A percentile compares a stretch with the other conserved stretches of the same genome.
Conservation (phyloP, 352 stramenopile species). For the Pythium chondricola region DNA sequence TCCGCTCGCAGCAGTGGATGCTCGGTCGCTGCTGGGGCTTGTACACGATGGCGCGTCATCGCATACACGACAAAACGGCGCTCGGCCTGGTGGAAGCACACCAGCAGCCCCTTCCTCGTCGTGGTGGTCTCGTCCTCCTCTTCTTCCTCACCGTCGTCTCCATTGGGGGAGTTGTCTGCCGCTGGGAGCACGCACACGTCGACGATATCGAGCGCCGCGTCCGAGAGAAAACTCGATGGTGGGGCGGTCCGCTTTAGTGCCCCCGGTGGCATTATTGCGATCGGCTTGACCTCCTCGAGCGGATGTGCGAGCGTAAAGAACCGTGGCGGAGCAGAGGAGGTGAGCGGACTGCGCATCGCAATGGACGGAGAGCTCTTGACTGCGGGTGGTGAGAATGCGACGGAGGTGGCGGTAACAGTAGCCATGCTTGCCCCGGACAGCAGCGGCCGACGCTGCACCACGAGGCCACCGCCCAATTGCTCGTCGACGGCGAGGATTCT, state of each 20-base stretch:
- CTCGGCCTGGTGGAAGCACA: slow-evolving; percentile 43
- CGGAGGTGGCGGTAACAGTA: slow-evolving; percentile 22
- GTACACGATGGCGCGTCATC: slow-evolving; percentile 15
- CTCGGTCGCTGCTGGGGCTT: not conserved
- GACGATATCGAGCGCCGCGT: slow-evolving; percentile 51
- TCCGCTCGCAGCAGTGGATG: too few species aligned
- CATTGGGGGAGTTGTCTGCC: slow-evolving; percentile 2
- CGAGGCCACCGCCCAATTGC: slow-evolving; percentile 30
- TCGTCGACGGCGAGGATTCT: slow-evolving; percentile 30
- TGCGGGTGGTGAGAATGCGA: slow-evolving; percentile 20
- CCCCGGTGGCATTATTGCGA: slow-evolving; percentile 20
- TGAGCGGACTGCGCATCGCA: not conserved
- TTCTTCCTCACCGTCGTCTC: not conserved
- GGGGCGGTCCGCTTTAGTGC: not conserved
- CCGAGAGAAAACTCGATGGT: slow-evolving; percentile 27
- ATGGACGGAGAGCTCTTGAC: not conserved
- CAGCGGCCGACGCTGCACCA: slow-evolving; percentile 55
- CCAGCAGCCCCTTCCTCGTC: slow-evolving; percentile 22
- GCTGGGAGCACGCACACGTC: slow-evolving; percentile 20
- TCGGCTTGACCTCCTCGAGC: slow-evolving; percentile 71
- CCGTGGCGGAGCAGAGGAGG: slow-evolving; percentile 24
- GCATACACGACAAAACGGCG: slow-evolving; percentile 48
- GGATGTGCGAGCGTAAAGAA: slow-evolving; percentile 74
- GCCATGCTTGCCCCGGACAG: slow-evolving; percentile 24
- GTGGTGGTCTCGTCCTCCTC: not conserved